Percentiles rank a stretch among this genome's conserved stretches.
Conservation (phyloP, 352 stramenopile species). For the Peronospora tabacina region DNA sequence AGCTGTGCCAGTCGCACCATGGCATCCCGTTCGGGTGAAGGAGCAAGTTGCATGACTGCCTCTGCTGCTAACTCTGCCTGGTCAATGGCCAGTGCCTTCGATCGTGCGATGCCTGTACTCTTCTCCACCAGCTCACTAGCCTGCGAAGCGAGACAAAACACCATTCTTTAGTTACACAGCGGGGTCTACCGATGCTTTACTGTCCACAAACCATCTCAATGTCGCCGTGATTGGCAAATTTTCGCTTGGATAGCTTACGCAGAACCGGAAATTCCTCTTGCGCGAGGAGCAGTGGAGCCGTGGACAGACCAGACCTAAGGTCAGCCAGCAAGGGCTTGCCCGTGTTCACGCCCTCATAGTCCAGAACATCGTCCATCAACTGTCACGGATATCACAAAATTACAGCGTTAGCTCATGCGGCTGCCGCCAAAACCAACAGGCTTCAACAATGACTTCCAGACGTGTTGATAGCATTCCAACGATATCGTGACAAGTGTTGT, state of each 20-base stretch:
- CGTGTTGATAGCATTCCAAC: not conserved
- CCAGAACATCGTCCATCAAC: conserved; percentile 97
- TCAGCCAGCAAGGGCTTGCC: conserved; percentile 95
- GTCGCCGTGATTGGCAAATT: conserved; percentile 89
- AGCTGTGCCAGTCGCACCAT: conserved; percentile 82
- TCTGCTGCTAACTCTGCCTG: conserved; percentile 95
- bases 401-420: conserved; percentile 6
- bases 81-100: conserved; percentile 91
- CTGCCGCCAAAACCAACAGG: conserved; percentile 14
- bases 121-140: conserved; percentile 86
- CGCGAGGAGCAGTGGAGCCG: conserved; percentile 94
- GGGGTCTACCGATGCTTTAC: conserved; percentile 1
- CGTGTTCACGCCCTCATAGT: conserved; percentile 92
- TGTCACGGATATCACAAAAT: conserved; percentile 17
- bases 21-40: conserved; percentile 74
- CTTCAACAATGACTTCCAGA: conserved; percentile 4
- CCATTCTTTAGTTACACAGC: conserved; percentile 5
- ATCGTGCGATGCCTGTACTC: conserved; percentile 88
- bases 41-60: conserved; percentile 80
- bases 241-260: conserved; percentile 82
- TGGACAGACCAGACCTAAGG: conserved; percentile 92
- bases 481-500: not conserved
- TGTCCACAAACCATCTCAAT: conserved; percentile 70
- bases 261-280: conserved; percentile 91
- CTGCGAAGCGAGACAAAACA: conserved; percentile 21